Evolutionary conservation across 768 basidiomycete species (phyloP).

Genomic region (Pleurotus tuber-regium): DNA sequence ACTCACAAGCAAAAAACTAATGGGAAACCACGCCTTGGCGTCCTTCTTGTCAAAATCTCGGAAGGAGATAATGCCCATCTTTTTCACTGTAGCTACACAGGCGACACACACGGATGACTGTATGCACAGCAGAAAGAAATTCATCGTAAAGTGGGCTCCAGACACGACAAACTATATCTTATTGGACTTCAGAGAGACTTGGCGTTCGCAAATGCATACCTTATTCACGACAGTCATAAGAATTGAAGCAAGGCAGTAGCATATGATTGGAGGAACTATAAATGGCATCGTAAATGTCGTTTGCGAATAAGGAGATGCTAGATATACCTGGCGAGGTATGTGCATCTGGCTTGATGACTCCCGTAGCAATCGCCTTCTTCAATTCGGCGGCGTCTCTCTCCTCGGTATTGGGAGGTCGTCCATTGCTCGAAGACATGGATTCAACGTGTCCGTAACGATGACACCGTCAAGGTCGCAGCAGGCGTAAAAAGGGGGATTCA

Average conservation of each 20-base stretch:
- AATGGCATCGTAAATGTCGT: not conserved
- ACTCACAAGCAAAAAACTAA: conserved; percentile 85
- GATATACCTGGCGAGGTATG: conserved; percentile 27
- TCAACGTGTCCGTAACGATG: too few relatives aligned
- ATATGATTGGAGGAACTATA: conserved; percentile 75
- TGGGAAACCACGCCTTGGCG: conserved; percentile 92
- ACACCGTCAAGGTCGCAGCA: too few relatives aligned
- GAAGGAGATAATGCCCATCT: conserved; percentile 76
- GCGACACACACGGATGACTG: conserved; percentile 86
- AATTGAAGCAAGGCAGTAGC: conserved; percentile 91
- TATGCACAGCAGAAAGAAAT: conserved; percentile 88
- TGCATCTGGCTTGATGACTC: conserved; percentile 24
- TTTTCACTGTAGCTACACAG: conserved; percentile 76
- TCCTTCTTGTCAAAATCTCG: conserved; percentile 79
- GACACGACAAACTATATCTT: conserved; percentile 84
- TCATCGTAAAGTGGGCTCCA: conserved; percentile 93
- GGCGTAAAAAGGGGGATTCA: too few relatives aligned
- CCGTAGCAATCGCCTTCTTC: conserved; percentile 39
- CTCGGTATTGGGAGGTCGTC: conserved; percentile 14
- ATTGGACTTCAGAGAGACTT: not conserved
- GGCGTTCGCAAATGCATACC: conserved; percentile 38
- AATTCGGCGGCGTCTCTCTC: conserved; percentile 46
- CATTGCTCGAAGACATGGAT: conserved; percentile 18
- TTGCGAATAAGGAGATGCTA: not conserved
- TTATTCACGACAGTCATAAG: conserved; percentile 98